Evolutionary conservation across 2,329 filamentous ascomycete species (phyloP).

Genomic region (Xylaria multiplex): DNA sequence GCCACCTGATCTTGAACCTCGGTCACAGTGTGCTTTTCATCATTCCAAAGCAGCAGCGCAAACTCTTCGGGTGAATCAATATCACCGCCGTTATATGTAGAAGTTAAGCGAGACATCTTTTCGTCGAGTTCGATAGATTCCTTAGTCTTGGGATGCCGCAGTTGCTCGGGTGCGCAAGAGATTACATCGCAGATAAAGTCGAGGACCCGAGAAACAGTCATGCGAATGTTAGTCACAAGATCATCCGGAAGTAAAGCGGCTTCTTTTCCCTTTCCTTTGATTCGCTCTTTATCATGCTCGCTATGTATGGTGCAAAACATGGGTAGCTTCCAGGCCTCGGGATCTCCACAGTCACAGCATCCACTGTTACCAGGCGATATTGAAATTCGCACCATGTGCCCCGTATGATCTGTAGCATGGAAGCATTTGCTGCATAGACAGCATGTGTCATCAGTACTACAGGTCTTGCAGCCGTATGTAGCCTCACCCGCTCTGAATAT

Average conservation of each 20-base stretch:
- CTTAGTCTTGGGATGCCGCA: constrained; percentile 84
- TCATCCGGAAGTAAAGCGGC: constrained; percentile 75
- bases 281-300: constrained; percentile 59
- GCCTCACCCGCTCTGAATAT: constrained; percentile 96
- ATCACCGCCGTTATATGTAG: constrained; percentile 78
- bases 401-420: constrained; percentile 92
- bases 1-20: constrained; percentile 93
- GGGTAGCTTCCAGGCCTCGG: constrained; percentile 90
- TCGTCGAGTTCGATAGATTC: constrained; percentile 86
- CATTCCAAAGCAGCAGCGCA: constrained; percentile 92
- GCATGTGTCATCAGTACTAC: constrained; percentile 93
- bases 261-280: constrained; percentile 70
- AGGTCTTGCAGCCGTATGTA: constrained; percentile 93
- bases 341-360: constrained; percentile 96
- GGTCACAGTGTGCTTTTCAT: constrained; percentile 95
- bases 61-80: constrained; percentile 77
- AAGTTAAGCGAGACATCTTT: constrained; percentile 76
- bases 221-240: constrained; percentile 78
- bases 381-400: constrained; percentile 88
- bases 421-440: constrained; percentile 95
- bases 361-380: constrained; percentile 92
- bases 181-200: constrained; percentile 99
- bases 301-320: constrained; percentile 95
- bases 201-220: constrained; percentile 84
- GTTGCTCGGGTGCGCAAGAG: constrained; percentile 95